Evolutionary conservation across 345 rosid species (phyloP).

Genomic region (Gossypium australe): DNA sequence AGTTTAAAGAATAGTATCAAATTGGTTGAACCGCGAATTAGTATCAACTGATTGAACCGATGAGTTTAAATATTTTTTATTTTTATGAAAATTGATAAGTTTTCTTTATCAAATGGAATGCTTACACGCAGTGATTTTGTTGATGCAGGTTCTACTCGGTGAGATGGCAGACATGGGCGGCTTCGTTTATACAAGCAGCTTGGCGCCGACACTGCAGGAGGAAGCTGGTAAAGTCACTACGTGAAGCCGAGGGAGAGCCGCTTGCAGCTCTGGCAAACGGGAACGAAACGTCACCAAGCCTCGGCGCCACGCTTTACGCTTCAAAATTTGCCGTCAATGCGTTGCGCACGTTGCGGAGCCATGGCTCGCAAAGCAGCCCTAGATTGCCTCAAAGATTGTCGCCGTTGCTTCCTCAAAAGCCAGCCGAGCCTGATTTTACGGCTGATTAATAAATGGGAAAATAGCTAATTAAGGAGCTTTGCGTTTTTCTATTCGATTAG

Average conservation of each 20-base stretch:
- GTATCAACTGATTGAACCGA: fast-evolving
- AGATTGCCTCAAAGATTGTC: constrained; percentile 30
- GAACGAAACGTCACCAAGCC: constrained; percentile 24
- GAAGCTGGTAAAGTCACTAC: constrained; percentile 40
- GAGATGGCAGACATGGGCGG: constrained; percentile 84
- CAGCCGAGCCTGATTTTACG: constrained; percentile 65
- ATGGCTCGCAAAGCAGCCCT: constrained; percentile 13
- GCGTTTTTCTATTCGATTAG: background rate
- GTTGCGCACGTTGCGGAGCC: constrained; percentile 25
- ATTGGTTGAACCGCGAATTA: no score
- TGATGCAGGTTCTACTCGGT: constrained; percentile 51
- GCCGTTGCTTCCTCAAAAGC: constrained; percentile 60
- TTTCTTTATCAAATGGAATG: background rate
- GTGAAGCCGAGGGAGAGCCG: constrained; percentile 41
- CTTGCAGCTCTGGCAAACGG: constrained; percentile 29
- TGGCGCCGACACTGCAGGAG: constrained; percentile 63
- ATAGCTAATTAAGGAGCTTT: background rate
- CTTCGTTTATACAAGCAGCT: constrained; percentile 74
- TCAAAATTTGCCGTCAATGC: constrained; percentile 46
- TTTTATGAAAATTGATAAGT: no score
- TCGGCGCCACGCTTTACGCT: constrained; percentile 41
- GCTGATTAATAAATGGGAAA: background rate
- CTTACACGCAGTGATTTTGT: background rate
- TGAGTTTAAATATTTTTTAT: no score
- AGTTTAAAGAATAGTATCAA: no score